Evolutionary conservation across 108 stramenopile species (phyloP).

Genomic region (Pseudonitzschia multiseries): DNA sequence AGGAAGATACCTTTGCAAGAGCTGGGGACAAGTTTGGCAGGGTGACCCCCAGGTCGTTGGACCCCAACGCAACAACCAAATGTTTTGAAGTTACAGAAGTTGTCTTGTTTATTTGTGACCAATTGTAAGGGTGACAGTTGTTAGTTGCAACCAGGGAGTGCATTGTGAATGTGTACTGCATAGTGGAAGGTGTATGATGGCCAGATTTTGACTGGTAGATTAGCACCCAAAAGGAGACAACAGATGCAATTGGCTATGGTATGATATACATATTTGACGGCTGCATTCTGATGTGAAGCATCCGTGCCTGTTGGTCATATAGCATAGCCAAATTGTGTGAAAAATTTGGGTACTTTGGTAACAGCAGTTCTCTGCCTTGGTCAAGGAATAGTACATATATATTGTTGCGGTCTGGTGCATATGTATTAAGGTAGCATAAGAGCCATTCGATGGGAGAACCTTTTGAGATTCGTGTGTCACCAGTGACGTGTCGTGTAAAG

Average conservation of each 20-base stretch:
- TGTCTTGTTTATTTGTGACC: no score
- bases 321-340: background rate
- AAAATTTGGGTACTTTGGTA: conserved; percentile 16
- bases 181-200: no score
- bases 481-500: conserved; percentile 12
- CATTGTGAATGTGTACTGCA: conserved; percentile 16
- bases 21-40: no score
- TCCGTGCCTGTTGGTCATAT: conserved; percentile 31
- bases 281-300: background rate
- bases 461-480: background rate
- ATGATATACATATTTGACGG: conserved; percentile 14
- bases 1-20: no score
- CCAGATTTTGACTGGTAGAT: background rate
- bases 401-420: background rate
- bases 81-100: no score
- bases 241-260: background rate
- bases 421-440: no score
- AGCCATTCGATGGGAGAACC: background rate
- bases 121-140: background rate
- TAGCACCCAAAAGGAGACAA: no score
- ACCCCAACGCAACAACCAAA: no score
- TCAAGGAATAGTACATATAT: conserved; percentile 29
- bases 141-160: background rate
- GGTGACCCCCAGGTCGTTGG: no score
- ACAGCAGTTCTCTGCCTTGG: conserved; percentile 31